Base-by-base conservation (phyloP, 177 flowering plant genomes). In the Vitis hybrid region DNA sequence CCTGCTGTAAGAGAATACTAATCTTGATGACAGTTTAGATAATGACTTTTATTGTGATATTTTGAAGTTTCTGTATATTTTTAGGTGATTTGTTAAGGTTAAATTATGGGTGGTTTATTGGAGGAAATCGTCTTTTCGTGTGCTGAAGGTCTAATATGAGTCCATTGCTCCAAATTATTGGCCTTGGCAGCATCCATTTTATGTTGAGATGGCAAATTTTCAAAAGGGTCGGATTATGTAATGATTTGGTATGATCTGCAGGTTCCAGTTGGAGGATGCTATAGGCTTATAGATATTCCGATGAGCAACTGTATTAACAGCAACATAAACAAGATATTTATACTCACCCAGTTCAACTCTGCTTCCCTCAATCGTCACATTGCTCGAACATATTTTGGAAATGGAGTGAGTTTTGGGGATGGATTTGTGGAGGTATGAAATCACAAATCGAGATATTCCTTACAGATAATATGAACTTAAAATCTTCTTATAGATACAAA, bases 271-370 rank as follows among this genome's bases (percentile, higher is more conserved):
- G 98, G 96, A 50, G 99, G 99, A 45, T 91, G 94, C 78, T 93
- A 93, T 67, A 83, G 89, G 82, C 94, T 95, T 31, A 91, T 95
- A 67, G 99, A 95, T 72, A 91, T 95, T 49, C 99, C 98, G 13
- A 93, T 95, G 98, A 95, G 98, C 81, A 95, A 95, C 81, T 91
- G 98, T 79, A 90, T 94, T 66, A 94, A 93, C 82, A 91, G 98
- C 73, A 90, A 92, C 57, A 86, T 95, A 58, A 88, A 92, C 88
- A 95, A 93, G 83, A 86, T 95, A 12, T 95, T 78, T 78, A 85
- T 93, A 63, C 82, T 95, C 19, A 95, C 99, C 45, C 99, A 95
- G 78, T 95, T 84, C 82, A 95, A 95, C 70, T 95, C 98, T 67
- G 89, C 88, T 68, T 86, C 97, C 49, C 91, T 95, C 54, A 93